A percentile compares a stretch with the other conserved stretches of the same genome.
Evolutionary conservation across 768 basidiomycete genomes (phyloP).

Genomic region (Hirschioporus abietinus): DNA sequence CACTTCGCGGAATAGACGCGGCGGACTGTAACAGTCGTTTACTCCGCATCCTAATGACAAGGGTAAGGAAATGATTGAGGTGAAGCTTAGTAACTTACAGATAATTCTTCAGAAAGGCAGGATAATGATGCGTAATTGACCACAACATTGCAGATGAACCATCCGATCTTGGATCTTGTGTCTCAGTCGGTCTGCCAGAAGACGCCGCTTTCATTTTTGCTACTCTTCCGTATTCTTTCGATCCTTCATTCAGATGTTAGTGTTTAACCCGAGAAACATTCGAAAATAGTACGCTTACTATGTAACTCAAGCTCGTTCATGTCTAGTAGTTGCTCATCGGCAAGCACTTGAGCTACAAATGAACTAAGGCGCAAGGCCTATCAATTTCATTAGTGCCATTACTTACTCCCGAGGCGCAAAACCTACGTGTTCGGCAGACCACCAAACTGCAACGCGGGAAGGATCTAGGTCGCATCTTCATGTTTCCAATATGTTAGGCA

Average conservation of each 20-base stretch:
- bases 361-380: constrained; percentile 40
- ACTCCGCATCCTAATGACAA: constrained; percentile 18
- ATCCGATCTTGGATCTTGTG: constrained; percentile 37
- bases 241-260: constrained; percentile 21
- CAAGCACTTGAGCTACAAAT: constrained; percentile 46
- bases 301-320: constrained; percentile 42
- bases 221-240: constrained; percentile 39
- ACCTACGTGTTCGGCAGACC: constrained; percentile 43
- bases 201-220: constrained; percentile 10
- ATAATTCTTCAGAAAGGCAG: constrained; percentile 43
- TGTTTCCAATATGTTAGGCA: not conserved
- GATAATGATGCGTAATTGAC: constrained; percentile 43
- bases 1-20: constrained; percentile 43
- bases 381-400: not conserved
- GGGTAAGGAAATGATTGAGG: not conserved
- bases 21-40: constrained; percentile 43
- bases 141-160: constrained; percentile 44
- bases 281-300: constrained; percentile 30
- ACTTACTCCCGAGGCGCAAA: not conserved
- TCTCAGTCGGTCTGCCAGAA: not conserved
- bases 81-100: constrained; percentile 25
- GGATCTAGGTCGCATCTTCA: constrained; percentile 49
- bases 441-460: constrained; percentile 50
- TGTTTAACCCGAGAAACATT: not conserved
- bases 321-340: constrained; percentile 38